Conservation (phyloP, 257 asterid species). For the Verbena officinalis region DNA sequence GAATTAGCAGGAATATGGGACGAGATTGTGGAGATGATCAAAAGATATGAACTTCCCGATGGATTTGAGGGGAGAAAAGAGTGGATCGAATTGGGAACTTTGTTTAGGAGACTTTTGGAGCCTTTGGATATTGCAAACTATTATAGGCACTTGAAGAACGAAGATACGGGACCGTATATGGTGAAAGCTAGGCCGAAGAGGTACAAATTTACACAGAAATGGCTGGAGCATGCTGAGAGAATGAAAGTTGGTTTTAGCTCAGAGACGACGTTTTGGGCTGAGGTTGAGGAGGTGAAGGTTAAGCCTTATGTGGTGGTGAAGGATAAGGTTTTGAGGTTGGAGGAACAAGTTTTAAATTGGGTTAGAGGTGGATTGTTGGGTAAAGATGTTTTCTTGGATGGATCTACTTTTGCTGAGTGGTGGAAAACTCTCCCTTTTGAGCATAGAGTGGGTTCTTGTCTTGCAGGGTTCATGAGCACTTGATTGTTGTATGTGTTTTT, state of each 20-base stretch:
- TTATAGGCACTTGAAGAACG: slow-evolving; percentile 69
- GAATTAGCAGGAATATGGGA: slow-evolving; percentile 84
- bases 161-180: slow-evolving; percentile 90
- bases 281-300: slow-evolving; percentile 77
- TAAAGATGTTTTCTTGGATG: slow-evolving; percentile 64
- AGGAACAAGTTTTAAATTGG: slow-evolving; percentile 51
- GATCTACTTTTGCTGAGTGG: slow-evolving; percentile 79
- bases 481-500: neutral
- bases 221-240: slow-evolving; percentile 80
- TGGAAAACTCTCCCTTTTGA: slow-evolving; percentile 72
- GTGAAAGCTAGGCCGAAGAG: slow-evolving; percentile 70
- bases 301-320: slow-evolving; percentile 43
- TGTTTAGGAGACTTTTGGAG: slow-evolving; percentile 68
- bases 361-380: slow-evolving; percentile 40
- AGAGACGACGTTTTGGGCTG: slow-evolving; percentile 86
- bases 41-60: slow-evolving; percentile 76
- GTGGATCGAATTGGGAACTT: slow-evolving; percentile 77
- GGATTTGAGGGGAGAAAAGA: slow-evolving; percentile 77
- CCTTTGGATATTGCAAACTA: slow-evolving; percentile 92
- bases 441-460: slow-evolving; percentile 51
- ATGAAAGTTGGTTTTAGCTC: slow-evolving; percentile 41
- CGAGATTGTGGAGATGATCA: slow-evolving; percentile 72
- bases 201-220: slow-evolving; percentile 64
- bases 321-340: slow-evolving; percentile 51
- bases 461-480: slow-evolving; percentile 37